Evolutionary conservation across 371 early-diverging fungal genomes (phyloP).

Genomic region (Mortierella sp.): DNA sequence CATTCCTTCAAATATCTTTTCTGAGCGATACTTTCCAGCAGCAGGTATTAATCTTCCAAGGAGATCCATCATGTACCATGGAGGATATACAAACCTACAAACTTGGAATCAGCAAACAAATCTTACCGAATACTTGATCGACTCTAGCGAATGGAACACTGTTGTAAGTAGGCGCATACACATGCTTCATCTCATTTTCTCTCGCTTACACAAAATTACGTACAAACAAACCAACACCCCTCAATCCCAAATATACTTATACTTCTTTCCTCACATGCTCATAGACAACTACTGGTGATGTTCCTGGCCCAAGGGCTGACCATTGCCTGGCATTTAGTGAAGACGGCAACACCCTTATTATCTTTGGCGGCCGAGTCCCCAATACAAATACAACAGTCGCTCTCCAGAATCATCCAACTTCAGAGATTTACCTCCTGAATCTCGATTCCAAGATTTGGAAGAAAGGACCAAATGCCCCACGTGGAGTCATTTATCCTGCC

Average conservation of each 20-base stretch:
- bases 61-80: conserved; percentile 12
- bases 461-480: not conserved
- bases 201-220: not conserved
- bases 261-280: not conserved
- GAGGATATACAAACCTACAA: not conserved
- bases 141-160: not conserved
- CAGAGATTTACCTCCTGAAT: conserved; percentile 20
- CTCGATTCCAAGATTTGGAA: conserved; percentile 16
- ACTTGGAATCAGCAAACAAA: not conserved
- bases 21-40: not conserved
- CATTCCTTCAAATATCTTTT: not conserved
- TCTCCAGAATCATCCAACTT: not conserved
- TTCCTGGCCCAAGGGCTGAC: conserved; percentile 9
- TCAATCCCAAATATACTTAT: not conserved
- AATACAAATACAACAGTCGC: not conserved
- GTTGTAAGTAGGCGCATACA: conserved; percentile 3
- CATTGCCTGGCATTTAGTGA: conserved; percentile 19
- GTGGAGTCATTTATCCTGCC: conserved; percentile 11
- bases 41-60: not conserved
- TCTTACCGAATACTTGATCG: conserved; percentile 4
- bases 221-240: not conserved
- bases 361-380: conserved; percentile 28
- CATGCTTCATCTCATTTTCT: not conserved
- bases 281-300: conserved; percentile 4
- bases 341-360: conserved; percentile 28